Base-by-base conservation (phyloP, 768 basidiomycete genomes). In the Rhodotorula diobovata region DNA sequence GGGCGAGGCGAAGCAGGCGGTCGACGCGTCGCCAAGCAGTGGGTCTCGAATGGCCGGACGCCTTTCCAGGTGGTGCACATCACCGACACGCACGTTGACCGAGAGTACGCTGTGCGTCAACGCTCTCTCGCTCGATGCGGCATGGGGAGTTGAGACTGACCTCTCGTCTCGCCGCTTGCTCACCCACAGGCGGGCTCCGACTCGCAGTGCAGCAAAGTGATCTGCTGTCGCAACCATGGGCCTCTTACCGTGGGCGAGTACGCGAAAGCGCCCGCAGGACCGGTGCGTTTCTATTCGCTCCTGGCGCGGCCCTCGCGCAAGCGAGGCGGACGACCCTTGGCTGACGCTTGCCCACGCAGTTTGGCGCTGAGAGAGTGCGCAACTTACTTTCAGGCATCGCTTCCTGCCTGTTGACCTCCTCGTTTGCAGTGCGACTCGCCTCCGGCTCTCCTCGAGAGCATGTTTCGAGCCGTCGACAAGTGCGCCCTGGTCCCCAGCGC, bases 71-170 rank as follows among this genome's bases (percentile, higher is more conserved):
- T 87, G 14, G 83, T 84, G 0, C 87, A 88, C 76, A 84, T 88
- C 77, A 86, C 85, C 74, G 87, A 87, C 76, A 84, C 85, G 10
- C 87, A 88, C 73, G 85, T 88, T 43, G 87, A 87, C 73, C 80
- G 86, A 39, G 73, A 82, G 14, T 87, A 87, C 74, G 79, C 81
- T 30, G 86, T 86, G 71, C 64, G 83, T 74, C 41, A 12, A 23
- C 18, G 39, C 4, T 4, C 1, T 43, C 30, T 53, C 23, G 51
- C n/a, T 15, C 39, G 9, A 7, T 28, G 25, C 51, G 10, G 30
- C n/a, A n/a, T n/a, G n/a, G n/a, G 11, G 30, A 20, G 23, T 14
- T 39, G 39, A 39, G n/a, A n/a, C n/a, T n/a, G n/a, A n/a, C n/a
- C n/a, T n/a, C n/a, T n/a, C n/a, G n/a, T n/a, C n/a, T n/a, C n/a